phyloP scores from a whole-genome alignment of 1,284 basidiomycete genomes.

The Cryptococcus sp. region DNA sequence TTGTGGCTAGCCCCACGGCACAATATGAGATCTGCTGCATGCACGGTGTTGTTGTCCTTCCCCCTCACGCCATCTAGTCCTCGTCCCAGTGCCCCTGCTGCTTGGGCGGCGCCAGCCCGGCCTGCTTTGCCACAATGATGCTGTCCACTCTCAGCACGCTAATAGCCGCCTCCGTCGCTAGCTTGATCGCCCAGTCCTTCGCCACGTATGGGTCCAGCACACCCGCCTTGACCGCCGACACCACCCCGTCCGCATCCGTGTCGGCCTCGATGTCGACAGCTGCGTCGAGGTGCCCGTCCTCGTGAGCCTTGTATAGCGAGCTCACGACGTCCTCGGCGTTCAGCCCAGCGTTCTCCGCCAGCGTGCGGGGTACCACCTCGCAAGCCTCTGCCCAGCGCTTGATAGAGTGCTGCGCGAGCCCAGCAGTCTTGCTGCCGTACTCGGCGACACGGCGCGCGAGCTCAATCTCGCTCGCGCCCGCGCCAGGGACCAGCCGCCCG shows the following conservation, averaged over 20 bases:
- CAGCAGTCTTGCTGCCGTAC: conserved; percentile 84
- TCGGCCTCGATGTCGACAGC: conserved; percentile 75
- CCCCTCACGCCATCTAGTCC: conserved; percentile 30
- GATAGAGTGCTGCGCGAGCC: conserved; percentile 91
- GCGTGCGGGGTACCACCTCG: conserved; percentile 87
- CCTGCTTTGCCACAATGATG: conserved; percentile 96
- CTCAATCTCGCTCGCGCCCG: conserved; percentile 91
- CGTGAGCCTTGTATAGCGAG: conserved; percentile 84
- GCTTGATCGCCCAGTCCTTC: conserved; percentile 51
- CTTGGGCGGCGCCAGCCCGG: conserved; percentile 58
- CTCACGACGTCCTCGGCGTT: conserved; percentile 91
- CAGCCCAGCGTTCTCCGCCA: conserved; percentile 95
- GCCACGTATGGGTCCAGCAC: conserved; percentile 47
- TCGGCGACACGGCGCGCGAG: conserved; percentile 76
- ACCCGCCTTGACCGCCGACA: conserved; percentile 21
- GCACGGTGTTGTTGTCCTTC: background rate
- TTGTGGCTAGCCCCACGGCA: too few species aligned
- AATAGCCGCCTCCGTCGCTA: conserved; percentile 81
- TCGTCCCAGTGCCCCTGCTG: conserved; percentile 53
- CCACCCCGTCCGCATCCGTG: conserved; percentile 30
- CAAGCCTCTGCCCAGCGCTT: conserved; percentile 84
- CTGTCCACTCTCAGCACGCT: conserved; percentile 93
- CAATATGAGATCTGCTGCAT: background rate
- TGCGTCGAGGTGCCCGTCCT: conserved; percentile 53
- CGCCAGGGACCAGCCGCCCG: conserved; percentile 84